phyloP scores from a whole-genome alignment of 106 monocot species.

The Dioscorea zingiberensis region DNA sequence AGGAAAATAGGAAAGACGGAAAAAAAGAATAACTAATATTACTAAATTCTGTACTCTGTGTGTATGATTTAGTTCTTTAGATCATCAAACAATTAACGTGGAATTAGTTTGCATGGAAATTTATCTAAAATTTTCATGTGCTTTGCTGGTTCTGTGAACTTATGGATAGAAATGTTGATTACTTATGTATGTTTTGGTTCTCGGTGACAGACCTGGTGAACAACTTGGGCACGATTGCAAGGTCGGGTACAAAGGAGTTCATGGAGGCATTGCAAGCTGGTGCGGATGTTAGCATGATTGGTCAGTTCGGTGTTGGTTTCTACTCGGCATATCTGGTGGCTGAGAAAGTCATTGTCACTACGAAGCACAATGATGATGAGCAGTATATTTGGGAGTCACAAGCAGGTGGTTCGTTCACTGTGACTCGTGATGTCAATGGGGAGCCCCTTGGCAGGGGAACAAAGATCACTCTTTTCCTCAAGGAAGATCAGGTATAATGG shows the following conservation, averaged over 20 bases:
- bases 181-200: not conserved
- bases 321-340: slow-evolving; percentile 3
- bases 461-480: slow-evolving; percentile 10
- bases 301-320: slow-evolving; percentile 7
- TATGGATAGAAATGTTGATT: no score
- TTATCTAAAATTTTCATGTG: no score
- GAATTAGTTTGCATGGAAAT: no score
- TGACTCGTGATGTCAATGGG: not conserved
- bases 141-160: no score
- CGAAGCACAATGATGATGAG: slow-evolving; percentile 8
- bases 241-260: slow-evolving; percentile 6
- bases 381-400: slow-evolving; percentile 11
- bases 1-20: no score
- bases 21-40: no score
- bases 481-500: slow-evolving; percentile 2
- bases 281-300: slow-evolving; percentile 11
- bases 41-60: no score
- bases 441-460: slow-evolving; percentile 9
- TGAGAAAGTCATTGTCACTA: slow-evolving; percentile 7
- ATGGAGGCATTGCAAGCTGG: slow-evolving; percentile 11
- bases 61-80: no score
- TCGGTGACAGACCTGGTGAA: slow-evolving; percentile 3
- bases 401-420: slow-evolving; percentile 1
- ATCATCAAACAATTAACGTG: no score
- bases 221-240: slow-evolving; percentile 7